Evolutionary conservation across 306 rosid genomes (phyloP), one percentile per base, ranked within the genome.

Genomic region (Boehmeria nivea): DNA sequence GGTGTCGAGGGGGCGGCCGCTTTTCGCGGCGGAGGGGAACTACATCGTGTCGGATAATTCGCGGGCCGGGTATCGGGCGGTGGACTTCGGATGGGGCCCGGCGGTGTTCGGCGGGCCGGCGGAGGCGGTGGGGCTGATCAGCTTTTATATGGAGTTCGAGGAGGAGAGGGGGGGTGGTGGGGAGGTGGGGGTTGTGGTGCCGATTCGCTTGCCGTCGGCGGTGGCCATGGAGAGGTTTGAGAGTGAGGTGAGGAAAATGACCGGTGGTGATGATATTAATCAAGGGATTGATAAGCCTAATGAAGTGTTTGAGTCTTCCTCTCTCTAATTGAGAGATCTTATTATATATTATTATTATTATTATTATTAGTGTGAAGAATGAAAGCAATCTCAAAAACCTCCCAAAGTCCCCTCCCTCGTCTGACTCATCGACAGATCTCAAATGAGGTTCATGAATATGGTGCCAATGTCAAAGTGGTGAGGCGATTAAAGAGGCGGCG

Each of bases 21-120:
- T 2, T 2, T 64, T 34, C 18, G 58, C 53, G 0, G 19, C 22
- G 0, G 38, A 22, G 0, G 31, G 77, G 52, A 0, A 54, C 38
- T 70, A 5, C 0, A 0, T 43, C 5, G 72, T 85, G 23, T 74
- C 84, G 0, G 72, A 85, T 26, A 0, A 12, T 2, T 43, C 72
- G 0, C 51, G 59, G 33, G 18, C 9, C 0, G 53, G 42, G 3
- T 7, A 55, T 0, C 39, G 12, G 36, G 57, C 72, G 10, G 25
- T 79, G 2, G 37, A 75, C 42, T 82, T 75, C 24, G 89, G 95
- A 0, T 80, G 85, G 88, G 87, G 84, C 6, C 55, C 56, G n/a
- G 68, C 81, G 0, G 10, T 52, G 1, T 79, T 47, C 50, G 70
- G 54, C 13, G 83, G 81, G 18, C 31, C 12, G 0, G 64, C 76